These are phyloP conservation scores for Debaryomyces sp. DNA, from an alignment of 1,139 yeast genomes.

Conservation along the genomic window DNA sequence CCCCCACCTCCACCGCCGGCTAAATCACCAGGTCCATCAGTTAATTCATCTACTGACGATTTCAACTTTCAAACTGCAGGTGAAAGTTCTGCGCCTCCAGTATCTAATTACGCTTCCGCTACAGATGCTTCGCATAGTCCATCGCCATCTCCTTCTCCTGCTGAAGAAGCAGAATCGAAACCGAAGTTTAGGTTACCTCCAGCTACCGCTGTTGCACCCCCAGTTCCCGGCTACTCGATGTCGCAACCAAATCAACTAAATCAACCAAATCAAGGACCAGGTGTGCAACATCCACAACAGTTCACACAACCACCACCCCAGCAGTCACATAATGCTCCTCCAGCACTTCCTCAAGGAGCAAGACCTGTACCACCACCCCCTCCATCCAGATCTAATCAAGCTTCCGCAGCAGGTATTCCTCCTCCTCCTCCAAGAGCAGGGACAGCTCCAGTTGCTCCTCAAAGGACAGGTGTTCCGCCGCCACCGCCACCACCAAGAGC, in stretches of 20 bases:
- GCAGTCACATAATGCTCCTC: constrained; percentile 16
- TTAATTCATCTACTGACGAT: constrained; percentile 27
- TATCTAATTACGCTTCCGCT: constrained; percentile 12
- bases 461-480: constrained; percentile 25
- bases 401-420: constrained; percentile 25
- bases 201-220: constrained; percentile 16
- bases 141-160: constrained; percentile 7
- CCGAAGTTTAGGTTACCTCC: constrained; percentile 11
- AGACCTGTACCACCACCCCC: constrained; percentile 30
- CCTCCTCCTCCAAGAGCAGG: constrained; percentile 31
- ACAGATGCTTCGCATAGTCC: constrained; percentile 11
- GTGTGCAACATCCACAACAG: constrained; percentile 11
- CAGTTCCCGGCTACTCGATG: constrained; percentile 10
- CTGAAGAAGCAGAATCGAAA: constrained; percentile 4
- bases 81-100: neutral
- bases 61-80: neutral
- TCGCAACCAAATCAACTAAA: constrained; percentile 3
- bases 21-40: constrained; percentile 10
- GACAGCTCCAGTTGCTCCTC: constrained; percentile 23
- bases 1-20: constrained; percentile 51
- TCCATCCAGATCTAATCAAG: constrained; percentile 11
- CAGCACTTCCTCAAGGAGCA: constrained; percentile 22
- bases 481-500: constrained; percentile 30
- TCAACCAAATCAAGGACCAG: neutral
- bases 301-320: constrained; percentile 1